These are phyloP conservation scores for Artemisia annua DNA, from an alignment of 129 eudicot genomes.

Conservation along the genomic window DNA sequence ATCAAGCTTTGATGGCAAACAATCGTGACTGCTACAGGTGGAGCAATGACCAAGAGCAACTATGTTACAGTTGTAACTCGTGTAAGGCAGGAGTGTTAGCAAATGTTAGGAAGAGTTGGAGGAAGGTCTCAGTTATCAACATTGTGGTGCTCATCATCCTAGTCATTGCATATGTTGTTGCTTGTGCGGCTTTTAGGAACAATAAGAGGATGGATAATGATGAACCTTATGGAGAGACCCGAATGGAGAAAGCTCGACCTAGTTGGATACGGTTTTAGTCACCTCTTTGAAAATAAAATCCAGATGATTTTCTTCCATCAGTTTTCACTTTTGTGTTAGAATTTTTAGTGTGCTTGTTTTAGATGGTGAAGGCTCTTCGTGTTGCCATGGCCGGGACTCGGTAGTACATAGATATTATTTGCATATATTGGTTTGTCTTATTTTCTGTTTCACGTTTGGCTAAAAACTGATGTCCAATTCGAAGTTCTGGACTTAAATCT, in stretches of 20 bases:
- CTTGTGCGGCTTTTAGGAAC: constrained; percentile 85
- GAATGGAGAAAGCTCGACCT: constrained; percentile 88
- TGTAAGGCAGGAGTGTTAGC: constrained; percentile 93
- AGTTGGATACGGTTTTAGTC: constrained; percentile 65
- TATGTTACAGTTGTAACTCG: constrained; percentile 76
- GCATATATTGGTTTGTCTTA: no score
- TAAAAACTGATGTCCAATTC: no score
- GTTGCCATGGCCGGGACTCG: no score
- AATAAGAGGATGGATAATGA: constrained; percentile 79
- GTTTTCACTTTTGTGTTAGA: constrained; percentile 8
- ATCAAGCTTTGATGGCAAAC: constrained; percentile 10
- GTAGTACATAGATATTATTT: no score
- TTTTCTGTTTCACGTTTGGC: no score
- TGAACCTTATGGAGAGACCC: constrained; percentile 75
- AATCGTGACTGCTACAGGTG: constrained; percentile 61
- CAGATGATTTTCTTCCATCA: neutral
- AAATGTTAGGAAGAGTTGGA: constrained; percentile 82
- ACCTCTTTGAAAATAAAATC: neutral
- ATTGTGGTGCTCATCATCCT: constrained; percentile 74
- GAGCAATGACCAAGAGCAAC: constrained; percentile 73
- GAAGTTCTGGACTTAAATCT: no score
- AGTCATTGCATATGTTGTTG: constrained; percentile 72
- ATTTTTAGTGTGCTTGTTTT: neutral
- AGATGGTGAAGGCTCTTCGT: no score
- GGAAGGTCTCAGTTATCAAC: constrained; percentile 89